These are phyloP conservation scores for Candida railenensis DNA, from an alignment of 805 yeast species.

Conservation along the genomic window DNA sequence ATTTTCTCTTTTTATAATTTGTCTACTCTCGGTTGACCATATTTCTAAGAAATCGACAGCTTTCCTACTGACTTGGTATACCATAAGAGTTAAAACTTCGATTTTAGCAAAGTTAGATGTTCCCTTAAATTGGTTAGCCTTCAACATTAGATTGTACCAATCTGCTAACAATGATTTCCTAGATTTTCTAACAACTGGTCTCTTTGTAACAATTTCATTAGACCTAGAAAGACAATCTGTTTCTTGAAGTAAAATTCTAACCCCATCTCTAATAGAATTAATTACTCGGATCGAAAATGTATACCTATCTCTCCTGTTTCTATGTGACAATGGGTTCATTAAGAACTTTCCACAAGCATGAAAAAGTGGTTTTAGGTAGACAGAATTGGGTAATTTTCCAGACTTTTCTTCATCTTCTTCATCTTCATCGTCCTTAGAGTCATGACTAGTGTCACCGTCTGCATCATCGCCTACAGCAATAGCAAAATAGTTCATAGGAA, in stretches of 20 bases:
- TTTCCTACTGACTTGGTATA: conserved; percentile 65
- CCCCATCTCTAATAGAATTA: conserved; percentile 73
- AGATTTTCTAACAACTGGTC: conserved; percentile 58
- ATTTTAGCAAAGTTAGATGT: conserved; percentile 58
- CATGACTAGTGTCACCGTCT: conserved; percentile 13
- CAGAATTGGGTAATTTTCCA: conserved; percentile 33
- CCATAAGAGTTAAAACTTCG: conserved; percentile 59
- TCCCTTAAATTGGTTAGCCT: conserved; percentile 72
- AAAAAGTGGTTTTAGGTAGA: conserved; percentile 55
- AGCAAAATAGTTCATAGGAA: conserved; percentile 77
- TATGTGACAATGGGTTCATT: conserved; percentile 58
- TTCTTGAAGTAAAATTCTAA: conserved; percentile 57
- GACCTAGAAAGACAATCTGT: conserved; percentile 77
- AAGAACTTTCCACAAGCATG: conserved; percentile 66
- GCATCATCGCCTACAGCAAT: conserved; percentile 33
- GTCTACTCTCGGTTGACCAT: conserved; percentile 68
- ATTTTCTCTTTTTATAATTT: conserved; percentile 37
- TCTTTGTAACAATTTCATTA: conserved; percentile 62
- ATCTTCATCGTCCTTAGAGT: conserved; percentile 18
- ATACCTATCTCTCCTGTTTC: conserved; percentile 33
- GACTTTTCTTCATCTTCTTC: conserved; percentile 34
- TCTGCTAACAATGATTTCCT: conserved; percentile 72
- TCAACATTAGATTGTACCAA: conserved; percentile 76
- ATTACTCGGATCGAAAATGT: conserved; percentile 59
- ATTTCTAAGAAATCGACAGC: conserved; percentile 62